Percentiles rank a stretch among this genome's conserved stretches.
These are phyloP conservation scores for Penicillium turbatum DNA, from an alignment of 495 filamentous ascomycete genomes.

Conservation along the genomic window DNA sequence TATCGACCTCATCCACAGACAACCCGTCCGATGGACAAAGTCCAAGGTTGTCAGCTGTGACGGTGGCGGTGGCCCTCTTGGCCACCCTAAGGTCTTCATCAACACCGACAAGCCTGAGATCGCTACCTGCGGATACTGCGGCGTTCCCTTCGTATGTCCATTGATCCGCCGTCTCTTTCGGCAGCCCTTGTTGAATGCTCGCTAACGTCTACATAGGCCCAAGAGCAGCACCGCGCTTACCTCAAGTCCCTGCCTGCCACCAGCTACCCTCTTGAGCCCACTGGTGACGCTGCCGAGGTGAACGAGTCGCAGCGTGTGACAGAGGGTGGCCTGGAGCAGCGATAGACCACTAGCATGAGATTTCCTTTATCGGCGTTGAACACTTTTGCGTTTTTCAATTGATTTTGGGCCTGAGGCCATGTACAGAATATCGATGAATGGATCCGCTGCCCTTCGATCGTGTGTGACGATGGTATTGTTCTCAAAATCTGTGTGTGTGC, in stretches of 20 bases:
- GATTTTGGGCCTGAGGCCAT: conserved; percentile 29
- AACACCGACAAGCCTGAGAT: conserved; percentile 98
- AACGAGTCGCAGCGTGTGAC: conserved; percentile 52
- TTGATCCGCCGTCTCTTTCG: not conserved
- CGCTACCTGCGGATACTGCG: conserved; percentile 84
- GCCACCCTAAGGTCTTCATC: conserved; percentile 93
- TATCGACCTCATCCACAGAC: conserved; percentile 92
- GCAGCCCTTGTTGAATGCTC: not conserved
- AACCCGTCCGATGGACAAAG: conserved; percentile 90
- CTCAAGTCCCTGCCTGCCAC: conserved; percentile 75
- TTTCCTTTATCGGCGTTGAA: conserved; percentile 44
- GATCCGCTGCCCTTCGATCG: conserved; percentile 22
- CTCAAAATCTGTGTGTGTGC: conserved; percentile 22
- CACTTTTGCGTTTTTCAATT: conserved; percentile 25
- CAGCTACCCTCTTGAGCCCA: conserved; percentile 66
- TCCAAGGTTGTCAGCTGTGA: conserved; percentile 79
- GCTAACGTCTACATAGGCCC: conserved; percentile 52
- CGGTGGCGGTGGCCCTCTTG: conserved; percentile 86
- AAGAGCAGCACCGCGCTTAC: conserved; percentile 77
- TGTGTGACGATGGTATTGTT: conserved; percentile 9
- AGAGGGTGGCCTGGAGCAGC: conserved; percentile 48
- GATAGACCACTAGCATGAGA: conserved; percentile 39
- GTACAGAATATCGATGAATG: conserved; percentile 36
- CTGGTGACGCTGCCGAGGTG: conserved; percentile 47
- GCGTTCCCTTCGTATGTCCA: conserved; percentile 81